Base-by-base conservation (phyloP, 148 eudicot genomes). In the Amaranthus palmeri region DNA sequence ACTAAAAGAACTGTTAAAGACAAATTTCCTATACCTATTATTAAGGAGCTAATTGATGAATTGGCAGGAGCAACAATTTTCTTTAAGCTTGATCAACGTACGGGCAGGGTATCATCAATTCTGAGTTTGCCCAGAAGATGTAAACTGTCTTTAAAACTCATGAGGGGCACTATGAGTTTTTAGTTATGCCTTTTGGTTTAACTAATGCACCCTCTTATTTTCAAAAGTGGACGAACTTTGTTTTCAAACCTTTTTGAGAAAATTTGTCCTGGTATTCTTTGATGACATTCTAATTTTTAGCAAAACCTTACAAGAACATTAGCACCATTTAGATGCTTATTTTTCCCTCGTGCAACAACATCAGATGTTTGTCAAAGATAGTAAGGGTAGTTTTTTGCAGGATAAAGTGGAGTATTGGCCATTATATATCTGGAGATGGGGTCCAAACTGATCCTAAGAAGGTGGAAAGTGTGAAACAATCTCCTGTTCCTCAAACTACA, bases 31-130 rank as follows among this genome's bases (percentile, higher is more conserved):
- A 57, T 57, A 7, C 61, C 7, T 0, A 6, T 57, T 17, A 8
- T 57, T 57, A 10, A 57, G 9, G 61, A 57, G 61, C 41, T 57
- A 57, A 57, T 57, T 57, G 61, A 57, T 57, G 61, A 57, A 57
- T 18, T 57, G 13, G 61, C 61, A 15, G 41, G 61, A 0, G 9
- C 58, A 5, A 7, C 10, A 6, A 10, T 57, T 0, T 57, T 18
- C 18, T 5, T 41, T 18, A 57, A 57, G 41, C 42, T 57, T 6
- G 42, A 57, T 8, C 10, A n/a, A n/a, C n/a, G n/a, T 57, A 0
- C 15, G 61, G 41, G 61, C 61, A 15, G 10, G 41, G 7, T 57
- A 57, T 8, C 61, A n/a, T n/a, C n/a, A n/a, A n/a, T n/a, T n/a
- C n/a, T n/a, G n/a, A n/a, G n/a, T n/a, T n/a, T n/a, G n/a, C n/a